Base-by-base conservation (phyloP, 139 green algal species). In the Chlorella ohadii region DNA sequence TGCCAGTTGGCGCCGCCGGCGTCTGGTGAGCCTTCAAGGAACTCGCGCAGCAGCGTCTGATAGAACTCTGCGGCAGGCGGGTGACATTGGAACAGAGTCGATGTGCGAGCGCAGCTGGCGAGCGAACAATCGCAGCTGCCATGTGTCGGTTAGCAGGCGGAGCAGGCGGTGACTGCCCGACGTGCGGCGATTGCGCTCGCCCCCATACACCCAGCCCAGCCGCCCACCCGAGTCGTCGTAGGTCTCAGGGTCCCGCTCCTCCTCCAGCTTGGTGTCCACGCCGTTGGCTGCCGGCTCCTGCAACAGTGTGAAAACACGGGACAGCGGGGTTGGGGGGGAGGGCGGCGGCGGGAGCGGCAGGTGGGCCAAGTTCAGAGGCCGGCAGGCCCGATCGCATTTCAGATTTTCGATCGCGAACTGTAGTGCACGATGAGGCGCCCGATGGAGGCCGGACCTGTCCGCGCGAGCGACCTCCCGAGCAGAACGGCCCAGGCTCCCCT, bases 21-120 rank as follows among this genome's bases (percentile, higher is more conserved):
- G 13, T 84, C 63, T 1, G 41, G 77, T 78, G 68, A 83, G 51
- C 78, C 88, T 36, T 97, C 93, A 17, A 99, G 70, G 66, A 98
- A 95, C 88, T 99, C 96, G 68, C 95, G 95, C 13, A 99, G 89
- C 78, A 99, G 90, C 79, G 95, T 91, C 73, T 95, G 88, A 70
- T 99, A 99, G 75, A 99, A 98, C 74, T 98, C 94, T 34, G 41
- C 44, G n/a, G 23, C 33, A 4, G 68, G 68, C 27, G 33, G 25
- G 68, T 19, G n/a, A n/a, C n/a, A n/a, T n/a, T n/a, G n/a, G n/a
- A n/a, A n/a, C n/a, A n/a, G n/a, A n/a, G n/a, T n/a, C n/a, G n/a
- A n/a, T n/a, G n/a, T n/a, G n/a, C n/a, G n/a, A n/a, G n/a, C n/a
- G n/a, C n/a, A n/a, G n/a, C n/a, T n/a, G n/a, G n/a, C n/a, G n/a